Base-by-base conservation (phyloP, 75 land plant species). In the Pinus albicaulis region DNA sequence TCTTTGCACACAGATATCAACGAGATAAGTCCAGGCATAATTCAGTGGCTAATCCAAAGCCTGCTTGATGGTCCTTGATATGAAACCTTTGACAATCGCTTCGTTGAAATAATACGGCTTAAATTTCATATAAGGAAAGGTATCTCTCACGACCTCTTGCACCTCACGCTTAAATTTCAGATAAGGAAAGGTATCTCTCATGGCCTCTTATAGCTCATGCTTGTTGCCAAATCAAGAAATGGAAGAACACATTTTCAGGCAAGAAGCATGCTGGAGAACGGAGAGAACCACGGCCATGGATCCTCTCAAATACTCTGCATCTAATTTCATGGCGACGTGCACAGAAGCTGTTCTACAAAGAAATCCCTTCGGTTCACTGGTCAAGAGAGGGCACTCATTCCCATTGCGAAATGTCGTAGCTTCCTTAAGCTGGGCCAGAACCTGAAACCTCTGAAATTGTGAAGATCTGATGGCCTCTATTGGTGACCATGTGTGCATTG, bases 281-380 rank as follows among this genome's bases (percentile, higher is more conserved):
- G 90, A 88, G 69, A 87, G 80, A 20, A 88, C 80, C 55, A 89
- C 90, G 24, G 90, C 90, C 82, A 88, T 83, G 68, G 90, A 88
- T 1, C 90, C 90, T 61, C 90, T 76, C 31, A 88, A 85, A 48
- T 88, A 88, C 24, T 66, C 81, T 20, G 55, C 72, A 52, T 88
- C 90, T 12, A 88, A 88, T 13, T 95, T 94, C 77, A 94, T 91
- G 28, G 98, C 92, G 56, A 95, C 86, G 76, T 95, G 96, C 14
- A 91, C 93, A 2, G 80, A 57, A 15, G 53, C 55, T 5, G 71
- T 5, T 38, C 74, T 77, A 55, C 84, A 81, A 6, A 59, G 6
- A 1, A 8, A 19, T 4, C 22, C 22, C 1, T 5, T 19, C 60
- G 20, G 60, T 59, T 19, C 60, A 19, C 20, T 0, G 15, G 22